Percentiles rank a stretch among this genome's conserved stretches.
Evolutionary conservation across 345 rosid genomes (phyloP).

Genomic region (Aquilaria yunnanensis): DNA sequence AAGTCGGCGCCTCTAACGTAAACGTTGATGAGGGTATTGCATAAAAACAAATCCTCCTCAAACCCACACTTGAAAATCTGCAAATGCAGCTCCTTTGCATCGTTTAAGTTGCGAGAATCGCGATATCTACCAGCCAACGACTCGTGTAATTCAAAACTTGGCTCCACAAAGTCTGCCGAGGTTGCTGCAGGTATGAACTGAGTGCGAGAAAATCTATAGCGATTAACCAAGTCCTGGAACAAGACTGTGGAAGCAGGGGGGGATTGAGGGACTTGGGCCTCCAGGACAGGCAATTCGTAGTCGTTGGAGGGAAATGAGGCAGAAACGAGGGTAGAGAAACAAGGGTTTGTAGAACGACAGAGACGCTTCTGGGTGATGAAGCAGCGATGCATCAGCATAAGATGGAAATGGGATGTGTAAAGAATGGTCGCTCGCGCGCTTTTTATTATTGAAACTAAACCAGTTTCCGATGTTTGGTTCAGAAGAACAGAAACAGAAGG

Average conservation of each 20-base stretch:
- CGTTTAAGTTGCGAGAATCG: constrained; percentile 23
- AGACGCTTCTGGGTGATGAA: constrained; percentile 29
- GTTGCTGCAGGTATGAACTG: not conserved
- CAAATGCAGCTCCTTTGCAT: constrained; percentile 45
- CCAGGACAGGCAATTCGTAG: not conserved
- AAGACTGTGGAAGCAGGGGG: constrained; percentile 17
- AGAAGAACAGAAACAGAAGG: too few relatives aligned
- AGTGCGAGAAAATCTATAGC: constrained; percentile 13
- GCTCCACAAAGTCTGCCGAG: not conserved
- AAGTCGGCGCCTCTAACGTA: constrained; percentile 40
- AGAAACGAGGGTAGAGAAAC: constrained; percentile 7
- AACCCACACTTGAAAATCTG: constrained; percentile 44
- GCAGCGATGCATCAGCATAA: too few relatives aligned
- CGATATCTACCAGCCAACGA: constrained; percentile 26
- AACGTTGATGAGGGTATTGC: constrained; percentile 61
- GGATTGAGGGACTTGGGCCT: constrained; percentile 6
- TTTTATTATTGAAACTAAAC: too few relatives aligned
- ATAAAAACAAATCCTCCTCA: constrained; percentile 41
- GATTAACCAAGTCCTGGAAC: constrained; percentile 12
- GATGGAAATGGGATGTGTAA: too few relatives aligned
- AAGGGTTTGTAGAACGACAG: not conserved
- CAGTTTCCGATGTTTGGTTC: too few relatives aligned
- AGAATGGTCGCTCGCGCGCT: too few relatives aligned
- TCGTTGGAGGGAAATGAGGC: constrained; percentile 5
- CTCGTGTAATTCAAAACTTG: constrained; percentile 21